Percentiles rank a stretch among this genome's conserved stretches.
These are phyloP conservation scores for Wickerhamiella kazuoi DNA, from an alignment of 805 yeast species.

Conservation along the genomic window DNA sequence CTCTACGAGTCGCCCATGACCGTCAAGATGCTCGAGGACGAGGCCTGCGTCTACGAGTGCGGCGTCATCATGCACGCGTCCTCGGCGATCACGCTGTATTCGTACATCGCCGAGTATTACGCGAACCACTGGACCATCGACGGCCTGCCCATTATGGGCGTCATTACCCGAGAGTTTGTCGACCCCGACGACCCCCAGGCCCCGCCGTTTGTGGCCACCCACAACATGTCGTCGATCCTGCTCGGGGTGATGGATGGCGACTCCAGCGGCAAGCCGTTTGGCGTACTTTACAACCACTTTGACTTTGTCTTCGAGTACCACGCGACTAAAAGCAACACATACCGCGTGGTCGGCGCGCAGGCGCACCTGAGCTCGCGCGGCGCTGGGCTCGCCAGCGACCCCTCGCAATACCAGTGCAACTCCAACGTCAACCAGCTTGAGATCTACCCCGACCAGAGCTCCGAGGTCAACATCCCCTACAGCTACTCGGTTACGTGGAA, in stretches of 20 bases:
- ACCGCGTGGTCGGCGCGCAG: slow-evolving; percentile 79
- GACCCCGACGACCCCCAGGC: slow-evolving; percentile 36
- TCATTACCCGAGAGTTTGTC: not conserved
- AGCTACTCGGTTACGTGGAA: slow-evolving; percentile 70
- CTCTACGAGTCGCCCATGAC: slow-evolving; percentile 84
- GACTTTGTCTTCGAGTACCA: slow-evolving; percentile 72
- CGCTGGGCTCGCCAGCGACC: slow-evolving; percentile 18
- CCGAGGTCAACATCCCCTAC: slow-evolving; percentile 41
- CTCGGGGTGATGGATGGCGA: no score
- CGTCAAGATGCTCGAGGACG: slow-evolving; percentile 57
- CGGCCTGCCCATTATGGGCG: slow-evolving; percentile 82
- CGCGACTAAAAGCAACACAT: slow-evolving; percentile 43
- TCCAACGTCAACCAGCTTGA: slow-evolving; percentile 6
- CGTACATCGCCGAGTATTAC: slow-evolving; percentile 67
- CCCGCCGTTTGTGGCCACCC: slow-evolving; percentile 26
- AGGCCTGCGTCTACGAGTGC: slow-evolving; percentile 55
- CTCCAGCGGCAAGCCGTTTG: not conserved
- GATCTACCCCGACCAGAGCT: not conserved
- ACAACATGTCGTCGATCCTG: slow-evolving; percentile 5
- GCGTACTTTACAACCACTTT: slow-evolving; percentile 51
- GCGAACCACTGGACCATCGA: slow-evolving; percentile 86
- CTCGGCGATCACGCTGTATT: slow-evolving; percentile 60
- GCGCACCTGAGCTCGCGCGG: slow-evolving; percentile 53
- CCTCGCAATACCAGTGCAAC: slow-evolving; percentile 15
- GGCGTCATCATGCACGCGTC: slow-evolving; percentile 35